Evolutionary conservation across 2,329 filamentous ascomycete species (phyloP).

Genomic region (Ascochyta pisi): DNA sequence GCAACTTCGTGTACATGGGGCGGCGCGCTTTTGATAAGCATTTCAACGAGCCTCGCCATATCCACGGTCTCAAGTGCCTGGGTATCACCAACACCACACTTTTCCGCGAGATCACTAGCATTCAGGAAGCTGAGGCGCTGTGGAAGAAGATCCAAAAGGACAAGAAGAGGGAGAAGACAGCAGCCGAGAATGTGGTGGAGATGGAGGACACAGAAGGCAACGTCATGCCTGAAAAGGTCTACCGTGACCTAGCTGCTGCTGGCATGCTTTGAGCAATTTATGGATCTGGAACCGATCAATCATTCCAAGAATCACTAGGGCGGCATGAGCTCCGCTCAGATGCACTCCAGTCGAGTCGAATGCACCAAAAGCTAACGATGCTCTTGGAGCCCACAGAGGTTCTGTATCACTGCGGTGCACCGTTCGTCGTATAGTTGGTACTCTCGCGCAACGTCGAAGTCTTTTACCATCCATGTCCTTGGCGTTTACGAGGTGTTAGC

Average conservation of each 20-base stretch:
- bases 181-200: constrained; percentile 86
- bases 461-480: neutral
- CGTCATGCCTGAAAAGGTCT: constrained; percentile 99
- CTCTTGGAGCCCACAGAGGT: neutral
- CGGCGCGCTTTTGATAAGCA: constrained; percentile 97
- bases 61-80: constrained; percentile 91
- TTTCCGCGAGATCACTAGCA: constrained; percentile 92
- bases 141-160: constrained; percentile 95
- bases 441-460: neutral
- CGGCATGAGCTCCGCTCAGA: neutral
- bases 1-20: constrained; percentile 99
- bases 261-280: constrained; percentile 62
- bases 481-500: neutral
- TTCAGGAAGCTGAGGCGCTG: constrained; percentile 84
- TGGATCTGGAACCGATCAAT: neutral
- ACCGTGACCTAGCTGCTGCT: constrained; percentile 92
- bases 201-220: constrained; percentile 99
- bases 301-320: neutral
- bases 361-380: neutral
- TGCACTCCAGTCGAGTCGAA: neutral
- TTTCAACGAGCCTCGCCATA: constrained; percentile 91
- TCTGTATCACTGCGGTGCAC: neutral
- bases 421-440: neutral
- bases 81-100: constrained; percentile 90
- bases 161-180: constrained; percentile 76